Evolutionary conservation across 2,329 filamentous ascomycete species (phyloP).

Genomic region (Aspergillus vadensis): DNA sequence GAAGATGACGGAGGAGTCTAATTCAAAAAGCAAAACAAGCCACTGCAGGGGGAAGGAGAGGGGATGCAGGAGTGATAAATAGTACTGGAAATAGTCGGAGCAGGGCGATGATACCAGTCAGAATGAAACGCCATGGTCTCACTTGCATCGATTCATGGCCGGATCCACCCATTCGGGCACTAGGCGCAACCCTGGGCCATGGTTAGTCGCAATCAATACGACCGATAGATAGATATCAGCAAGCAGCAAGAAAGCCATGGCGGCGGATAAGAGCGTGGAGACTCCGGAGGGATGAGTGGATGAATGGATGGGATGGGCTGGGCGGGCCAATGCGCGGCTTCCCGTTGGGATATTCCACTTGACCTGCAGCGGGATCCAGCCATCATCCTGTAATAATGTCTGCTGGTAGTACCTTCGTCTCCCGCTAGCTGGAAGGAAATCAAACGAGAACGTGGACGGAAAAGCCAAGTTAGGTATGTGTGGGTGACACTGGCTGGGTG

Average conservation of each 20-base stretch:
- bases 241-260: slow-evolving; percentile 7
- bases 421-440: no score
- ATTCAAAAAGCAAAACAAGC: slow-evolving; percentile 12
- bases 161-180: slow-evolving; percentile 26
- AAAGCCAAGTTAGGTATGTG: no score
- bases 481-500: no score
- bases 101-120: slow-evolving; percentile 21
- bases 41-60: slow-evolving; percentile 11
- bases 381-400: neutral
- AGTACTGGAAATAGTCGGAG: slow-evolving; percentile 17
- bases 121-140: slow-evolving; percentile 10
- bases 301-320: neutral
- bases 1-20: slow-evolving; percentile 1
- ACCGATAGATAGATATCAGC: slow-evolving; percentile 12
- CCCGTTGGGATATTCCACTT: neutral
- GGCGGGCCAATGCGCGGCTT: slow-evolving; percentile 1
- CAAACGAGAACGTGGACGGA: slow-evolving; percentile 4
- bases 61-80: slow-evolving; percentile 18
- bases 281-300: neutral
- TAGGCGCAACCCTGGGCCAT: slow-evolving; percentile 22
- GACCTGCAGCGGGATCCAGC: slow-evolving; percentile 7
- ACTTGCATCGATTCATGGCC: slow-evolving; percentile 8
- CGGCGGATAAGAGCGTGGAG: slow-evolving; percentile 7
- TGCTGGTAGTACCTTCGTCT: no score
- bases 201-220: slow-evolving; percentile 24